Percentiles rank a stretch among this genome's conserved stretches.
phyloP scores from a whole-genome alignment of 345 rosid genomes.

The Alliaria petiolata region DNA sequence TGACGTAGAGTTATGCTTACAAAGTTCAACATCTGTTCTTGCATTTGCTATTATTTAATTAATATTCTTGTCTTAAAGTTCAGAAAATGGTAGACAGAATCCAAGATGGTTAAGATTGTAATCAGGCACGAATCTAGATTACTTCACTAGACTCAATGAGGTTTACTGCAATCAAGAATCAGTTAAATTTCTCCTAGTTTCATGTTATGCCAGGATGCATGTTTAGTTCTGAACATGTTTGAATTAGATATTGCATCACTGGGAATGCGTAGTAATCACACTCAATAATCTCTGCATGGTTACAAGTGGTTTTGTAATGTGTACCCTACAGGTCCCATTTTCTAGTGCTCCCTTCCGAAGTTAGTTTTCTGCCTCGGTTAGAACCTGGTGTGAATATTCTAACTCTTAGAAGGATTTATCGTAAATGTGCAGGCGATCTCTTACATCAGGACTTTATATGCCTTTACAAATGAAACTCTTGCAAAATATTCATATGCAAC shows the following conservation, averaged over 20 bases:
- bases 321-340: conserved; percentile 1
- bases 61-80: conserved; percentile 1
- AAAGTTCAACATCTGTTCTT: conserved; percentile 5
- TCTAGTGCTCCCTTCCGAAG: background rate
- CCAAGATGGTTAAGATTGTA: background rate
- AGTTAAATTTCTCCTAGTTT: background rate
- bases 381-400: background rate
- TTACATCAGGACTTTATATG: conserved; percentile 79
- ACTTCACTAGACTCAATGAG: background rate
- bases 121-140: background rate
- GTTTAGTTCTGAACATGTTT: background rate
- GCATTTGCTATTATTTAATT: background rate
- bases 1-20: background rate
- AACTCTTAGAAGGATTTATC: conserved; percentile 5
- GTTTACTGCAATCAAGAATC: background rate
- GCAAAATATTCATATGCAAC: conserved; percentile 98
- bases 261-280: background rate
- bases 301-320: conserved; percentile 4
- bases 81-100: background rate
- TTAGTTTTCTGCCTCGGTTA: background rate
- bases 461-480: conserved; percentile 93
- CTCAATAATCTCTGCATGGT: conserved; percentile 5
- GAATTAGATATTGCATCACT: background rate
- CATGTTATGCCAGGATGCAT: background rate
- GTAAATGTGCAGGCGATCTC: conserved; percentile 77